phyloP scores from a whole-genome alignment of 495 filamentous ascomycete genomes.

The Aspergillus leporis region DNA sequence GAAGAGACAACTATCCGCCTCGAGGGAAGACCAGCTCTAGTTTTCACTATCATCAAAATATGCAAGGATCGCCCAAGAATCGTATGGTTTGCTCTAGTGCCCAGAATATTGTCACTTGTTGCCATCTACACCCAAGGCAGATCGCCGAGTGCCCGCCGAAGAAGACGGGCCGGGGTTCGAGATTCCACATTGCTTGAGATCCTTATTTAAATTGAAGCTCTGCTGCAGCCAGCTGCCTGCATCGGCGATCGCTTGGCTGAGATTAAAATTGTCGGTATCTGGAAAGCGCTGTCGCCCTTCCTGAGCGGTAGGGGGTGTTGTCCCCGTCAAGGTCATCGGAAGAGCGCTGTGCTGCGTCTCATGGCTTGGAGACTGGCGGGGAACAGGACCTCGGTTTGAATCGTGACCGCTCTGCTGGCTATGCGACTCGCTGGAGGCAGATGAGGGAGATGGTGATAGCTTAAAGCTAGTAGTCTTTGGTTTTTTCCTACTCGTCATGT shows the following conservation, averaged over 20 bases:
- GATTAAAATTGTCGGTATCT: constrained; percentile 36
- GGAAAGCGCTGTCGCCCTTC: constrained; percentile 36
- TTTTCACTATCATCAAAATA: background rate
- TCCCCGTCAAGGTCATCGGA: constrained; percentile 34
- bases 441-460: constrained; percentile 11
- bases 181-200: constrained; percentile 20
- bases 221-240: constrained; percentile 48
- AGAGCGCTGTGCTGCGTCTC: constrained; percentile 22
- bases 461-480: constrained; percentile 15
- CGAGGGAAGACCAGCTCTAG: background rate
- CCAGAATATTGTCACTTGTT: background rate
- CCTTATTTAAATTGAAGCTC: constrained; percentile 41
- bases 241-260: constrained; percentile 47
- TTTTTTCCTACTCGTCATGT: constrained; percentile 16
- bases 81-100: background rate
- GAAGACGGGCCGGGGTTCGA: constrained; percentile 16
- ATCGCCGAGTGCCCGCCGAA: background rate
- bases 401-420: constrained; percentile 9
- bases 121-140: constrained; percentile 8
- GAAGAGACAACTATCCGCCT: background rate
- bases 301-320: constrained; percentile 37
- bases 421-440: constrained; percentile 1
- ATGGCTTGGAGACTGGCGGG: constrained; percentile 4
- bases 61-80: background rate
- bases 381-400: constrained; percentile 2